phyloP scores from a whole-genome alignment of 2,329 filamentous ascomycete genomes.

The Trichoderma sp. region DNA sequence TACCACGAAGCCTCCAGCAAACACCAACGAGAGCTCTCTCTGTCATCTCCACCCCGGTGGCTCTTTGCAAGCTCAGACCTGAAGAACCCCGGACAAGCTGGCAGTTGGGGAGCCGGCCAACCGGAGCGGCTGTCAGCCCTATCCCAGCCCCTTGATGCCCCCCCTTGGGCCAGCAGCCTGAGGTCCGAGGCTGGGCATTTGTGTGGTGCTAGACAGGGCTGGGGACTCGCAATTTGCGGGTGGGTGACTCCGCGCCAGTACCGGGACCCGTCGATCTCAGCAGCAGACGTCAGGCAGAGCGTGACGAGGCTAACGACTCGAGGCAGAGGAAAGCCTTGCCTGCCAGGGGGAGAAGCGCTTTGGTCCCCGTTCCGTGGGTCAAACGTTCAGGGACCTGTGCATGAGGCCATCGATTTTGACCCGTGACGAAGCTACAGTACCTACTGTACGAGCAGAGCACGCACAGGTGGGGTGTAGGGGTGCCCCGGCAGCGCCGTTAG shows the following conservation, averaged over 20 bases:
- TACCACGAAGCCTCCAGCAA: conserved; percentile 29
- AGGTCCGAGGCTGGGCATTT: conserved; percentile 25
- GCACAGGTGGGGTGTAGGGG: background rate
- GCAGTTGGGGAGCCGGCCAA: conserved; percentile 28
- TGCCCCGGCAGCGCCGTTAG: conserved; percentile 19
- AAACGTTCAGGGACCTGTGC: conserved; percentile 20
- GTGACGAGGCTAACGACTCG: conserved; percentile 28
- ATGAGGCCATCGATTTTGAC: conserved; percentile 13
- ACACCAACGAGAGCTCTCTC: conserved; percentile 30
- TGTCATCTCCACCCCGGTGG: conserved; percentile 28
- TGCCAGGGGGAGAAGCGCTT: conserved; percentile 12
- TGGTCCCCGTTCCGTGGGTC: conserved; percentile 27
- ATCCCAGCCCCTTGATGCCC: conserved; percentile 27
- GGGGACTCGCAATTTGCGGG: conserved; percentile 10
- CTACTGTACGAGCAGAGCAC: too few relatives aligned
- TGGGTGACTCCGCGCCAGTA: conserved; percentile 21
- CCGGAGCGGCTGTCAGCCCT: conserved; percentile 29
- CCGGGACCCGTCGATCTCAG: conserved; percentile 28
- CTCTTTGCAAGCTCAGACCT: conserved; percentile 34
- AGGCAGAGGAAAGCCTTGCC: conserved; percentile 26
- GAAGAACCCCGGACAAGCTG: conserved; percentile 30
- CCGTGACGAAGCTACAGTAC: background rate
- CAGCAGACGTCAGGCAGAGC: conserved; percentile 21
- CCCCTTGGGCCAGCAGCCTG: conserved; percentile 27
- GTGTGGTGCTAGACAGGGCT: conserved; percentile 21